Evolutionary conservation across 176 grass and related monocot genomes (phyloP).

Genomic region (Zea mays): Zm-B73-REFERENCE-NAM-5.0 NC_050098.1:235901501-235902000

Average conservation of each 20-base stretch:
- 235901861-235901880: conserved; percentile 62
- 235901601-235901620: conserved; percentile 35
- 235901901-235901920: conserved; percentile 63
- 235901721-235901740: conserved; percentile 54
- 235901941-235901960: conserved; percentile 86
- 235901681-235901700: conserved; percentile 27
- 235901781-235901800: conserved; percentile 77
- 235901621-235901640: conserved; percentile 35
- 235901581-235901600: conserved; percentile 40
- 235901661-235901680: background rate
- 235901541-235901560: conserved; percentile 29
- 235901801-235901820: conserved; percentile 55
- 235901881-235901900: conserved; percentile 47
- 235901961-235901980: conserved; percentile 60
- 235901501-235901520: background rate
- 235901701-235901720: conserved; percentile 31
- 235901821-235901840: conserved; percentile 66
- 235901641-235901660: conserved; percentile 39
- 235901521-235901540: background rate
- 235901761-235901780: conserved; percentile 66
- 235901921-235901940: conserved; percentile 80
- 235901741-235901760: conserved; percentile 73
- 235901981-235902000: conserved; percentile 57
- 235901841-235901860: conserved; percentile 66
- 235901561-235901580: conserved; percentile 22